These are phyloP conservation scores for Gautieria morchelliformis DNA, from an alignment of 768 basidiomycete species.

Conservation along the genomic window DNA sequence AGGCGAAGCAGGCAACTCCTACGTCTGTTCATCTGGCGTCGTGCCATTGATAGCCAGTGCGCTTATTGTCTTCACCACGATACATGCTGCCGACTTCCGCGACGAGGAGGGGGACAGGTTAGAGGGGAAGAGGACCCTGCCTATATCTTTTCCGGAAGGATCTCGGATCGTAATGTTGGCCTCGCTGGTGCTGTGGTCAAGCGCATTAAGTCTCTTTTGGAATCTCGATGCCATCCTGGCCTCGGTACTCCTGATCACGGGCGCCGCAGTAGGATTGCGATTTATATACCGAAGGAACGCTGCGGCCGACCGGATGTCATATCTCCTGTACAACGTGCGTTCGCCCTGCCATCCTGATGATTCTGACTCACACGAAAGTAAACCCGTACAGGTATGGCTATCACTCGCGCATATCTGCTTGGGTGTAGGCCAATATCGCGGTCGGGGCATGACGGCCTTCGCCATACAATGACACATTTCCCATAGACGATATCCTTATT, in stretches of 20 bases:
- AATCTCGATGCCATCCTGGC: conserved; percentile 10
- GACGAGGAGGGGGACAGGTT: conserved; percentile 23
- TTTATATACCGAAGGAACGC: conserved; percentile 12
- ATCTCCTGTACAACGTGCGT: conserved; percentile 22
- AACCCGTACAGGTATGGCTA: conserved; percentile 1
- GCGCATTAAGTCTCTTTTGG: neutral
- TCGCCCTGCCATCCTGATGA: neutral
- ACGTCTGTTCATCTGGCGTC: conserved; percentile 6
- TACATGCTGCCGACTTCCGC: conserved; percentile 28
- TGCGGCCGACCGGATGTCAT: conserved; percentile 17
- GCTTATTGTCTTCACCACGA: conserved; percentile 25
- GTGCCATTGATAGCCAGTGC: conserved; percentile 19
- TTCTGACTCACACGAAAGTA: neutral
- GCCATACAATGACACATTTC: conserved; percentile 3
- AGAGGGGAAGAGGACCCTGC: conserved; percentile 23
- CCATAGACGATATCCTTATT: conserved; percentile 2
- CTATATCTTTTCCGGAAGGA: conserved; percentile 12
- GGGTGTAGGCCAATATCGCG: conserved; percentile 2
- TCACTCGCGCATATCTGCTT: conserved; percentile 6
- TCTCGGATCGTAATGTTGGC: conserved; percentile 9
- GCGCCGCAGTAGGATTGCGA: conserved; percentile 13
- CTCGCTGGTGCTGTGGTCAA: conserved; percentile 10
- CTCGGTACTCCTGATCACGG: conserved; percentile 10
- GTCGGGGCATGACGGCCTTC: neutral
- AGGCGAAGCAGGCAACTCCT: neutral